Conservation (phyloP, 2,329 filamentous ascomycete species). For the Cryphonectria parasitica region DNA sequence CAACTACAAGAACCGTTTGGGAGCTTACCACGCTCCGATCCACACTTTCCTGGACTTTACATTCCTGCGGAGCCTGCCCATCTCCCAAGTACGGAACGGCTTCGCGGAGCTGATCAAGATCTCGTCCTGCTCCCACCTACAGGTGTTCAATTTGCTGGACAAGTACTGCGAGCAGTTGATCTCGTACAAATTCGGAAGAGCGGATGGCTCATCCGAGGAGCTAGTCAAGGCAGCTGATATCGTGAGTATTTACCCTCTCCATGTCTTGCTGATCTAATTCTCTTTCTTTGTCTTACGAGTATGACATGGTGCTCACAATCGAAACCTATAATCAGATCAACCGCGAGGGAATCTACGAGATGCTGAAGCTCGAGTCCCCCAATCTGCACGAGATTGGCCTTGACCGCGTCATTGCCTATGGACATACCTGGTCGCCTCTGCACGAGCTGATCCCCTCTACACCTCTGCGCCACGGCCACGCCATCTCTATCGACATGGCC, state of each 20-base stretch:
- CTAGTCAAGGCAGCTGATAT: slow-evolving; percentile 63
- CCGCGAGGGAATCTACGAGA: slow-evolving; percentile 70
- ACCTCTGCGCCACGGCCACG: slow-evolving; percentile 72
- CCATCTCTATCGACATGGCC: slow-evolving; percentile 77
- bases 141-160: slow-evolving; percentile 70
- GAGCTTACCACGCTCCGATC: slow-evolving; percentile 72
- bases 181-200: slow-evolving; percentile 64
- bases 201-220: slow-evolving; percentile 58
- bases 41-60: slow-evolving; percentile 76
- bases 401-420: slow-evolving; percentile 74
- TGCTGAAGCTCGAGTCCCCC: slow-evolving; percentile 74
- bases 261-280: too few species aligned
- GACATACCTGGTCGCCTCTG: slow-evolving; percentile 74
- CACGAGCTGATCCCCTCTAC: slow-evolving; percentile 72
- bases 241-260: slow-evolving; percentile 28
- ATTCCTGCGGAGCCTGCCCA: slow-evolving; percentile 70
- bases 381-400: slow-evolving; percentile 75
- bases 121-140: slow-evolving; percentile 68
- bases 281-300: background rate
- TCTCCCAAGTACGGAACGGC: slow-evolving; percentile 71
- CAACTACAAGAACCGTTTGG: slow-evolving; percentile 75
- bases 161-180: slow-evolving; percentile 72
- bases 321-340: slow-evolving; percentile 53
- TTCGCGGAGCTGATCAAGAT: slow-evolving; percentile 80
- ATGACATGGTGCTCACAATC: slow-evolving; percentile 25